Conservation (phyloP, 805 yeast genomes). For the Candida awuae region DNA sequence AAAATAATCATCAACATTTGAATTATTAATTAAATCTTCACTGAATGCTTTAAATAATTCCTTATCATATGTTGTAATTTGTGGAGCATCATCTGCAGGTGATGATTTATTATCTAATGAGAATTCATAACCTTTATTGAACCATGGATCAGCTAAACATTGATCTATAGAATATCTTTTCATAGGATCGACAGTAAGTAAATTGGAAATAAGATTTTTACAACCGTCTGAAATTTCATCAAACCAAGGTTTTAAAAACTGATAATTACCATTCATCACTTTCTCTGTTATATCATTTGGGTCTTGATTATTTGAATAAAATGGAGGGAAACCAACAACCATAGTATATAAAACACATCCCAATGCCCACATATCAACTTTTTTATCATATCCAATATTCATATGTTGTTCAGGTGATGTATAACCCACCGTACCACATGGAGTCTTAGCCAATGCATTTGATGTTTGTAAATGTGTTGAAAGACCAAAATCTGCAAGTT, state of each 20-base stretch:
- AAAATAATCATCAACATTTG: constrained; percentile 19
- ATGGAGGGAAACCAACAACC: constrained; percentile 69
- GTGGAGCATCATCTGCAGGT: constrained; percentile 27
- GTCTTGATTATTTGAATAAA: constrained; percentile 56
- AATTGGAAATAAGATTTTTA: constrained; percentile 55
- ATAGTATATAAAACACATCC: constrained; percentile 66
- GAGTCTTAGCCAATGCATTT: constrained; percentile 48
- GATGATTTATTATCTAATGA: constrained; percentile 8
- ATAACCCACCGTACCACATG: constrained; percentile 72
- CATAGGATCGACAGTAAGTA: constrained; percentile 63
- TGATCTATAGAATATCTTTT: constrained; percentile 62
- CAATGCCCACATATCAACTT: constrained; percentile 68
- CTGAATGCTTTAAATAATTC: constrained; percentile 23
- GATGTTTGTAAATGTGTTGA: constrained; percentile 42
- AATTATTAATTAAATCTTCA: constrained; percentile 18
- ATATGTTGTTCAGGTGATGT: constrained; percentile 66
- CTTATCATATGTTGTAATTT: constrained; percentile 22
- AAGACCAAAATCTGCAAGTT: constrained; percentile 63
- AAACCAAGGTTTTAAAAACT: constrained; percentile 83
- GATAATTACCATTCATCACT: constrained; percentile 63
- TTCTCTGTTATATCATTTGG: constrained; percentile 53
- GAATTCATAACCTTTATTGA: constrained; percentile 25
- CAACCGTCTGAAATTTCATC: constrained; percentile 71
- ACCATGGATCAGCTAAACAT: constrained; percentile 67
- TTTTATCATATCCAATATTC: constrained; percentile 52